A percentile compares a stretch with the other conserved stretches of the same genome.
Evolutionary conservation across 306 rosid genomes (phyloP).

Genomic region (Alnus rubra): DNA sequence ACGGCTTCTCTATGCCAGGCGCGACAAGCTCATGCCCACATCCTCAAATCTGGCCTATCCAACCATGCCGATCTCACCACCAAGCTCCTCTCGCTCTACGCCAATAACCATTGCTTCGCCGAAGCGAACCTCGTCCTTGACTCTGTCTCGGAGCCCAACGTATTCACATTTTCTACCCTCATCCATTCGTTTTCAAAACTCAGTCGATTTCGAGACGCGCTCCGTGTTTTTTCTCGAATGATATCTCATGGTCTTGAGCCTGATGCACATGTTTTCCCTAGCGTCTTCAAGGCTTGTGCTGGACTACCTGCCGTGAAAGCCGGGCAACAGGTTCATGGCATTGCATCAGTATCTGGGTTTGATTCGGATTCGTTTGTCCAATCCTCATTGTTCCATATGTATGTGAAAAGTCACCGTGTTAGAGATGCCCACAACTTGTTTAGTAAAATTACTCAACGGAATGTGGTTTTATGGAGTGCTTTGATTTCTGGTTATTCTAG

Average conservation of each 20-base stretch:
- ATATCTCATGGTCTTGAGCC: constrained; percentile 46
- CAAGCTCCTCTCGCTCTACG: constrained; percentile 65
- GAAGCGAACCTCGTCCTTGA: constrained; percentile 44
- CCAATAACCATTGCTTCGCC: constrained; percentile 43
- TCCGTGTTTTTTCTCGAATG: constrained; percentile 55
- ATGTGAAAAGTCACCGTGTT: constrained; percentile 44
- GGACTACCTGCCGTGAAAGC: constrained; percentile 33
- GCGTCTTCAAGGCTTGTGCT: constrained; percentile 70
- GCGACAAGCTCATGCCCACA: constrained; percentile 55
- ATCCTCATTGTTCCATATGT: constrained; percentile 72
- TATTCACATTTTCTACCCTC: constrained; percentile 65
- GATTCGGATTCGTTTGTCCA: constrained; percentile 45
- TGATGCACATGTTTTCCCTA: constrained; percentile 61
- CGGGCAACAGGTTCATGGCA: constrained; percentile 56
- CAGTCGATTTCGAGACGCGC: constrained; percentile 42
- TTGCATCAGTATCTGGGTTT: constrained; percentile 47
- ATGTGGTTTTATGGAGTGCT: constrained; percentile 70
- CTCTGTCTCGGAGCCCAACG: constrained; percentile 46
- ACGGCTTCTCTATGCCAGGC: constrained; percentile 40
- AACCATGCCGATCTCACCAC: constrained; percentile 42
- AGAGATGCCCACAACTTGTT: constrained; percentile 56
- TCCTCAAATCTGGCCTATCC: constrained; percentile 50
- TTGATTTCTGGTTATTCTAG: constrained; percentile 63
- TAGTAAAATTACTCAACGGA: constrained; percentile 51
- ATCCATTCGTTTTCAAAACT: constrained; percentile 53